A percentile compares a stretch with the other conserved stretches of the same genome.
Evolutionary conservation across 345 rosid genomes (phyloP).

Genomic region (Anastatica hierochuntica): DNA sequence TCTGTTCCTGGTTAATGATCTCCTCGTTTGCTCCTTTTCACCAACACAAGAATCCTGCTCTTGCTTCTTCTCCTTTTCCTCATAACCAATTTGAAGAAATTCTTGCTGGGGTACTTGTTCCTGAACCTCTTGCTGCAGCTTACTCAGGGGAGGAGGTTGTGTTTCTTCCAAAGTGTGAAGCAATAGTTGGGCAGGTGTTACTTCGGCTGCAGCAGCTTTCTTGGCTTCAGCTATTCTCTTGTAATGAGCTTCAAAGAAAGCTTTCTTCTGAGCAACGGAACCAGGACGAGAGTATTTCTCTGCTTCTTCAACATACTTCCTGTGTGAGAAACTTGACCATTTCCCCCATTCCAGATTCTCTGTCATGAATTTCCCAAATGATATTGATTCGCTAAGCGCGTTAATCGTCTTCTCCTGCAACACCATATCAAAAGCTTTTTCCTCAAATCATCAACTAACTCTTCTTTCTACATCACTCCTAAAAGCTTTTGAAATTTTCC

Average conservation of each 20-base stretch:
- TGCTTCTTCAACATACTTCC: constrained; percentile 70
- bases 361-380: constrained; percentile 78
- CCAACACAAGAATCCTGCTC: constrained; percentile 12
- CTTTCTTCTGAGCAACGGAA: constrained; percentile 77
- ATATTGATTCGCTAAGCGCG: constrained; percentile 62
- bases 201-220: constrained; percentile 46
- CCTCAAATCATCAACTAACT: too few species aligned
- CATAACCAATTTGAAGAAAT: neutral
- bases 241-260: constrained; percentile 79
- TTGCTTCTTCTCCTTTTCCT: neutral
- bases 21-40: constrained; percentile 16
- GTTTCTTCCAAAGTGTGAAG: constrained; percentile 26
- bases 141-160: constrained; percentile 7
- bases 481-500: too few species aligned
- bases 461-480: too few species aligned
- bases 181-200: constrained; percentile 17
- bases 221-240: constrained; percentile 55
- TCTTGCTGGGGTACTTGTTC: too few species aligned
- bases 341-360: constrained; percentile 90
- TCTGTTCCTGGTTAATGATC: constrained; percentile 14
- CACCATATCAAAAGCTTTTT: too few species aligned
- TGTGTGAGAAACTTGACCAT: constrained; percentile 73
- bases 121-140: too few species aligned
- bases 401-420: constrained; percentile 61
- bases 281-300: constrained; percentile 72